These are phyloP conservation scores for Skeletonema grethae DNA, from an alignment of 108 stramenopile species.

Conservation along the genomic window DNA sequence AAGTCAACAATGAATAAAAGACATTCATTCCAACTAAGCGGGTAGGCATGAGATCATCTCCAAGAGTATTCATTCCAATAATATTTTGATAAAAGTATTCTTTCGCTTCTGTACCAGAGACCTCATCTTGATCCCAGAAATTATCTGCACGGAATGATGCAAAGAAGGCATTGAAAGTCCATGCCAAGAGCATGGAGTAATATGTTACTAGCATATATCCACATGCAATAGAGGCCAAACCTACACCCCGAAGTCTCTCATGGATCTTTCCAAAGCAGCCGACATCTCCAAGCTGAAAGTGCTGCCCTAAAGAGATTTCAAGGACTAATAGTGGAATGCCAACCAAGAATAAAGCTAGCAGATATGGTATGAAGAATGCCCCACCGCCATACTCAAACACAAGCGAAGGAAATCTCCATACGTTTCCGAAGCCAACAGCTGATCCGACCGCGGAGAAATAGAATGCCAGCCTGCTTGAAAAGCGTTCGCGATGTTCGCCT, in stretches of 20 bases:
- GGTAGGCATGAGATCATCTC: constrained; percentile 40
- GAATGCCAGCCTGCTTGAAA: constrained; percentile 43
- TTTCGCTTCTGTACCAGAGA: constrained; percentile 43
- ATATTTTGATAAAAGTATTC: constrained; percentile 47
- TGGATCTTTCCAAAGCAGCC: constrained; percentile 63
- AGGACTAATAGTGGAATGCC: constrained; percentile 60
- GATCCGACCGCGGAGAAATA: constrained; percentile 63
- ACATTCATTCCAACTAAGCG: constrained; percentile 54
- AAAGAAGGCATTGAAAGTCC: constrained; percentile 53
- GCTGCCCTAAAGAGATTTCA: constrained; percentile 65
- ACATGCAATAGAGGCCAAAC: constrained; percentile 44
- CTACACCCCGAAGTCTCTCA: constrained; percentile 54
- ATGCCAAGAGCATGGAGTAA: constrained; percentile 55
- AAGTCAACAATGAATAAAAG: constrained; percentile 40
- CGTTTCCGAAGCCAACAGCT: constrained; percentile 71
- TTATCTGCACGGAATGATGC: constrained; percentile 37
- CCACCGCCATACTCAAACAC: constrained; percentile 66
- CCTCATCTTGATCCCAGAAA: constrained; percentile 28
- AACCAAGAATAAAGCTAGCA: constrained; percentile 56
- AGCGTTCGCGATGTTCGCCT: too few relatives aligned
- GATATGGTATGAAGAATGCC: constrained; percentile 60
- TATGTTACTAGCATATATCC: constrained; percentile 56
- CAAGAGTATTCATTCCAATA: constrained; percentile 48
- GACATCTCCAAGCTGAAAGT: constrained; percentile 51
- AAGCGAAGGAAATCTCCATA: constrained; percentile 71